Evolutionary conservation across 805 yeast species (phyloP).

Genomic region (Schwanniomyces vanrijiae): DNA sequence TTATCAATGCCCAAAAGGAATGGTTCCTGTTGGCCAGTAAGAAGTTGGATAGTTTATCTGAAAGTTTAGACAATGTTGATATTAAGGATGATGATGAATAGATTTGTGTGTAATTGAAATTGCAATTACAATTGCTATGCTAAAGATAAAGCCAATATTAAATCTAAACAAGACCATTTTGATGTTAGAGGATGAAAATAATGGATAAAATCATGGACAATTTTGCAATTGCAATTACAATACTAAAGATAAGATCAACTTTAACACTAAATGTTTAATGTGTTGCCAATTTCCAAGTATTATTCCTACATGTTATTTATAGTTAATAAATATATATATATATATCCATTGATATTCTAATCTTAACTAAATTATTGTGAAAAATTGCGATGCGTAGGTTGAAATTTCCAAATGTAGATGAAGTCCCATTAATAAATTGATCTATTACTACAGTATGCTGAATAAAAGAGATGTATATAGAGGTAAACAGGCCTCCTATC

Average conservation of each 20-base stretch:
- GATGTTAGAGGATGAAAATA: no score
- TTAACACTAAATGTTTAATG: no score
- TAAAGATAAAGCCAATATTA: no score
- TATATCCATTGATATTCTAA: no score
- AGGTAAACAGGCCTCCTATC: constrained; percentile 19
- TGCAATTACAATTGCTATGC: no score
- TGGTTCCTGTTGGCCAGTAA: constrained; percentile 39
- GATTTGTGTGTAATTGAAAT: no score
- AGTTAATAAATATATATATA: not conserved
- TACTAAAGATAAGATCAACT: no score
- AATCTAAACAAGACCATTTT: no score
- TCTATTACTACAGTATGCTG: no score
- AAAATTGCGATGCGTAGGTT: not conserved
- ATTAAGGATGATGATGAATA: constrained; percentile 38
- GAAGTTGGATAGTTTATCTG: constrained; percentile 30
- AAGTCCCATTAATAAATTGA: not conserved
- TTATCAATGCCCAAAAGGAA: constrained; percentile 67
- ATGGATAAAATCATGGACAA: no score
- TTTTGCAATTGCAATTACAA: no score
- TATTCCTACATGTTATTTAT: not conserved
- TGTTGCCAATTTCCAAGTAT: not conserved
- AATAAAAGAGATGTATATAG: not conserved
- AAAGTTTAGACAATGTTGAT: constrained; percentile 33
- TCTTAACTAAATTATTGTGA: not conserved
- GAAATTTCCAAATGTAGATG: not conserved